A percentile compares a stretch with the other conserved stretches of the same genome.
phyloP scores from a whole-genome alignment of 345 rosid genomes.

The Lepidium aucheri region DNA sequence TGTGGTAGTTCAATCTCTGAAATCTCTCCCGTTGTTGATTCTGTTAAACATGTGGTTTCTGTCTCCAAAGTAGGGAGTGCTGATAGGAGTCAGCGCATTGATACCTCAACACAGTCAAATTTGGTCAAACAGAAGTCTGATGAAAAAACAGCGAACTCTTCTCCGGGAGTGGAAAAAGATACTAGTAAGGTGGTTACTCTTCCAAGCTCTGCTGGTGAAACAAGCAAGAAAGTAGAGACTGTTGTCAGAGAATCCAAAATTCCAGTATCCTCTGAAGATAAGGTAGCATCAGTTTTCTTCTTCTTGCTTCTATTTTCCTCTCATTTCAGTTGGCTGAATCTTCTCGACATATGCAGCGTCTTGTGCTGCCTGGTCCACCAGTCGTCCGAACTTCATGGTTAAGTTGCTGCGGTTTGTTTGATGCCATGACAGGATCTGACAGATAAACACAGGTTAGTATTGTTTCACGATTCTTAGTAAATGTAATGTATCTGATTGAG shows the following conservation, averaged over 20 bases:
- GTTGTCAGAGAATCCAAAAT: conserved; percentile 22
- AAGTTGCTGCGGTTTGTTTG: conserved; percentile 89
- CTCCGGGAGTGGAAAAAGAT: neutral
- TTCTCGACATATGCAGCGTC: conserved; percentile 38
- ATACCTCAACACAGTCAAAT: conserved; percentile 18
- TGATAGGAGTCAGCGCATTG: conserved; percentile 28
- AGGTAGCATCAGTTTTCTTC: conserved; percentile 39
- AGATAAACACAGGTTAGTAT: conserved; percentile 53
- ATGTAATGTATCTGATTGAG: neutral
- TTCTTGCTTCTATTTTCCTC: neutral
- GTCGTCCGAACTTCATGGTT: conserved; percentile 52
- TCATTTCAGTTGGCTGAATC: conserved; percentile 6
- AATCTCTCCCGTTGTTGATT: conserved; percentile 16
- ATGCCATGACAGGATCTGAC: conserved; percentile 47
- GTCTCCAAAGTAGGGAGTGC: conserved; percentile 27
- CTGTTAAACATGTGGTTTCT: conserved; percentile 21
- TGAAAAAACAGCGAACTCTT: neutral
- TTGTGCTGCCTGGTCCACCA: conserved; percentile 33
- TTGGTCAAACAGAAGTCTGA: conserved; percentile 5
- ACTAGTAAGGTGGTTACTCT: conserved; percentile 14
- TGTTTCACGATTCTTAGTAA: neutral
- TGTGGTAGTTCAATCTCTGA: conserved; percentile 20
- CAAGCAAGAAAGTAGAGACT: conserved; percentile 15
- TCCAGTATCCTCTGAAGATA: conserved; percentile 35
- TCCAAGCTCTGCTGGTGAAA: conserved; percentile 24